These are phyloP conservation scores for Rhizopus arrhizus DNA, from an alignment of 371 early-diverging fungal species.

Conservation along the genomic window DNA sequence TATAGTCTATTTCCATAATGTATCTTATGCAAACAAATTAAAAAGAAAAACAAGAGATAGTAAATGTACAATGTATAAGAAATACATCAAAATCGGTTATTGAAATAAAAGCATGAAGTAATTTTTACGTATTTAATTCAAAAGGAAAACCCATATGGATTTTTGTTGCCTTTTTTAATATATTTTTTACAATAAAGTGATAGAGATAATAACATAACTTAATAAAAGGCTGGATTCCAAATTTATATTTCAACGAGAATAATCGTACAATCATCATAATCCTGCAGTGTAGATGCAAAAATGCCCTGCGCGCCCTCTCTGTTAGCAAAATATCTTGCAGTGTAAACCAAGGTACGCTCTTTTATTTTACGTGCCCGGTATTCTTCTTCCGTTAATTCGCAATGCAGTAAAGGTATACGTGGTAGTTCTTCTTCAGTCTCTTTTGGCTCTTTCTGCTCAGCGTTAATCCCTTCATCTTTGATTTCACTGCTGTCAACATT, in stretches of 20 bases:
- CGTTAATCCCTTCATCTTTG: neutral
- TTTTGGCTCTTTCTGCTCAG: neutral
- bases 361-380: constrained; percentile 33
- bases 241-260: constrained; percentile 49
- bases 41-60: neutral
- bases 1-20: constrained; percentile 34
- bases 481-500: constrained; percentile 1
- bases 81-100: neutral
- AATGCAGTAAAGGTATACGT: constrained; percentile 36
- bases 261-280: constrained; percentile 59
- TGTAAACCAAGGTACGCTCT: constrained; percentile 43
- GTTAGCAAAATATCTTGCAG: constrained; percentile 53
- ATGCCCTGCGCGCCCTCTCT: constrained; percentile 52
- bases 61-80: neutral
- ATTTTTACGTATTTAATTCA: neutral
- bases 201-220: neutral
- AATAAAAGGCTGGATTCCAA: too few species aligned
- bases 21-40: neutral
- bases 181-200: neutral
- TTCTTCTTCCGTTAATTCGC: constrained; percentile 40
- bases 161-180: too few species aligned
- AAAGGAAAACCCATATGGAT: neutral
- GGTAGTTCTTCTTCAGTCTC: constrained; percentile 21
- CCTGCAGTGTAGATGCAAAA: constrained; percentile 54
- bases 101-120: constrained; percentile 1